Percentiles rank a stretch among this genome's conserved stretches.
Conservation (phyloP, 2,329 filamentous ascomycete genomes). For the Microdochium nivale region DNA sequence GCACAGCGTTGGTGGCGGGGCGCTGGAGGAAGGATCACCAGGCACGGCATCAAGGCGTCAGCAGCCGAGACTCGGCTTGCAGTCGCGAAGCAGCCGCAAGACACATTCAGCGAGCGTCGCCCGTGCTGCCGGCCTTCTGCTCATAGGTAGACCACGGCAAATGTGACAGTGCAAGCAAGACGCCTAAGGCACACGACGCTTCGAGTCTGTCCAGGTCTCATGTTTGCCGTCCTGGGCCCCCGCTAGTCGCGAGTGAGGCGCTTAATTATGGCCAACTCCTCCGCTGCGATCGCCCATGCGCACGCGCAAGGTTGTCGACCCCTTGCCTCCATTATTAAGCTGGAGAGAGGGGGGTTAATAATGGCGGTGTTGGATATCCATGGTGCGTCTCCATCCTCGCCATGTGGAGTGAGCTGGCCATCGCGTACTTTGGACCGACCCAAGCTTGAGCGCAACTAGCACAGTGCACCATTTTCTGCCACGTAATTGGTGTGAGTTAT, state of each 20-base stretch:
- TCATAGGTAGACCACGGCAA: not conserved
- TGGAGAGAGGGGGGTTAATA: too few species aligned
- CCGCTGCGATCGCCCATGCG: too few species aligned
- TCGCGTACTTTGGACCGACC: not conserved
- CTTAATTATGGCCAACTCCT: too few species aligned
- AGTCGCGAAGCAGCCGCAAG: not conserved
- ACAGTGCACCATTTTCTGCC: not conserved
- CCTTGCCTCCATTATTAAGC: too few species aligned
- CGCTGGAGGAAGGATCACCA: not conserved
- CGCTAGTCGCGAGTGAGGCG: too few species aligned
- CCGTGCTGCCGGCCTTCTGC: not conserved
- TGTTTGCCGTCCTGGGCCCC: too few species aligned
- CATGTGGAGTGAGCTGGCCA: too few species aligned
- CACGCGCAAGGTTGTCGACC: too few species aligned
- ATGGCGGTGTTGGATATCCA: too few species aligned
- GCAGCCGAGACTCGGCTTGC: not conserved
- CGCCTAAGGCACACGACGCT: too few species aligned
- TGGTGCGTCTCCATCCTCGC: too few species aligned
- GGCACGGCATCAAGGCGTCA: not conserved
- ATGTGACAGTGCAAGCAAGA: not conserved
- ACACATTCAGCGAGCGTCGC: not conserved
- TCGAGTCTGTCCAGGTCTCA: too few species aligned
- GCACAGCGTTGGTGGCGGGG: not conserved
- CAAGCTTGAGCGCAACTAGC: not conserved
- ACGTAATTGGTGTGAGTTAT: not conserved